Evolutionary conservation across 2,329 filamentous ascomycete genomes (phyloP), one percentile per base, ranked within the genome.

Genomic region (Calonectria fujianensis): DNA sequence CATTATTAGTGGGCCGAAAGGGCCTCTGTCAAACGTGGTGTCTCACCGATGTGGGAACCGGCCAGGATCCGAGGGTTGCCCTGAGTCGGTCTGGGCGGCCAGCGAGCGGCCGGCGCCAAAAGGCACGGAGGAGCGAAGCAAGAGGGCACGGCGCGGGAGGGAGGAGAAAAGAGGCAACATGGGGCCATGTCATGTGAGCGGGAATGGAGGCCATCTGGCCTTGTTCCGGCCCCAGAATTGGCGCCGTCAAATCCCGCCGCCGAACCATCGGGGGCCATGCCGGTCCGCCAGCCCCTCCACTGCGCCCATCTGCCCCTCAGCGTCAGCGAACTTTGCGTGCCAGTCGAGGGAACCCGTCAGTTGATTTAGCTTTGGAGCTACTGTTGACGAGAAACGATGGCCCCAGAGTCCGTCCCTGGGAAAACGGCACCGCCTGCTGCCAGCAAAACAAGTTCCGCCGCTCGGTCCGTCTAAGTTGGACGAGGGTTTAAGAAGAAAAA

Each of bases 11-110:
- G 57, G 57, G 57, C 57, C 57, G 35, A 20, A 24, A 24, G 24
- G 32, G 54, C 9, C 54, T 14, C 35, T 59, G 54, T 35, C 54
- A 59, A 61, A 61, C 57, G 57, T 61, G 57, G 57, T 61, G 57
- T 61, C 57, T 61, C 57, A 61, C 57, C 57, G 57, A 61, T 61
- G 57, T 61, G 57, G 57, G 35, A 61, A 54, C 35, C 35, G 57
- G 57, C 57, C 57, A 61, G 57, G 57, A 41, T 61, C 35, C 57
- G 57, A 41, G 57, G 14, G 39, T 18, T 20, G 39, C 39, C 13
- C 14, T 24, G 39, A 18, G 39, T 41, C 39, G 39, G 39, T 41
- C 31, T 32, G 31, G 9, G 31, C 31, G 24, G 24, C 24, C 24
- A 24, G 24, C 24, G 24, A 24, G 24, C 24, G 24, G 24, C 24